These are phyloP conservation scores for Austroboletus novae-zelandiae DNA, from an alignment of 1,284 basidiomycete genomes.

Conservation along the genomic window DNA sequence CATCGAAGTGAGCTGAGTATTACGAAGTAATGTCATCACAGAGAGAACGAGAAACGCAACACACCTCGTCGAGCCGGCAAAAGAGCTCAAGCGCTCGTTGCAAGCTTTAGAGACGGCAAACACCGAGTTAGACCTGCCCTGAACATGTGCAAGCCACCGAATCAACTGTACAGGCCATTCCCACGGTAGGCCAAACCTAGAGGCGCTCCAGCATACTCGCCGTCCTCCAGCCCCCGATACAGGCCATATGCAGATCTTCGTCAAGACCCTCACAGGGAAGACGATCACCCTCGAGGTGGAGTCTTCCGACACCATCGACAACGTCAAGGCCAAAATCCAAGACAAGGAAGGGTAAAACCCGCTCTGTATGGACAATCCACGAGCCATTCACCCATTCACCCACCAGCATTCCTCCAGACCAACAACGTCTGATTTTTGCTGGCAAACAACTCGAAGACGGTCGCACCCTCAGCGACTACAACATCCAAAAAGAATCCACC, in stretches of 20 bases:
- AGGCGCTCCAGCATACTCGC: neutral
- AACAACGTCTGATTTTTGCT: conserved; percentile 26
- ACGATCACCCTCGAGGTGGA: conserved; percentile 99
- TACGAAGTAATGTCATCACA: conserved; percentile 50
- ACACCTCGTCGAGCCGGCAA: conserved; percentile 4
- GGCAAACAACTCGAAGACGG: conserved; percentile 80
- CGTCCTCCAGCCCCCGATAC: neutral
- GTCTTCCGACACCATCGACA: conserved; percentile 65
- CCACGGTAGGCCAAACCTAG: conserved; percentile 17
- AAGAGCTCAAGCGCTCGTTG: no score
- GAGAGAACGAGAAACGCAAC: conserved; percentile 4
- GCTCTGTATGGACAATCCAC: neutral
- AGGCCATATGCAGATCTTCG: conserved; percentile 85
- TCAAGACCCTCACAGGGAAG: conserved; percentile 96
- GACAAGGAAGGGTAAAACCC: conserved; percentile 82
- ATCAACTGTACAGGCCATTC: conserved; percentile 43
- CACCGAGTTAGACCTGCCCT: conserved; percentile 20
- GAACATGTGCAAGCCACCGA: conserved; percentile 41
- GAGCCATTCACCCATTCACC: neutral
- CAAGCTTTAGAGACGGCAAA: neutral
- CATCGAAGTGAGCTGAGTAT: conserved; percentile 67
- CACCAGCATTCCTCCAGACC: conserved; percentile 22
- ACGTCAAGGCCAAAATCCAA: conserved; percentile 25
- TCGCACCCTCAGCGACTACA: conserved; percentile 92
- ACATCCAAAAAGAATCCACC: conserved; percentile 99